phyloP scores from a whole-genome alignment of 2,329 filamentous ascomycete species.

The Sarocladium oryzae region DNA sequence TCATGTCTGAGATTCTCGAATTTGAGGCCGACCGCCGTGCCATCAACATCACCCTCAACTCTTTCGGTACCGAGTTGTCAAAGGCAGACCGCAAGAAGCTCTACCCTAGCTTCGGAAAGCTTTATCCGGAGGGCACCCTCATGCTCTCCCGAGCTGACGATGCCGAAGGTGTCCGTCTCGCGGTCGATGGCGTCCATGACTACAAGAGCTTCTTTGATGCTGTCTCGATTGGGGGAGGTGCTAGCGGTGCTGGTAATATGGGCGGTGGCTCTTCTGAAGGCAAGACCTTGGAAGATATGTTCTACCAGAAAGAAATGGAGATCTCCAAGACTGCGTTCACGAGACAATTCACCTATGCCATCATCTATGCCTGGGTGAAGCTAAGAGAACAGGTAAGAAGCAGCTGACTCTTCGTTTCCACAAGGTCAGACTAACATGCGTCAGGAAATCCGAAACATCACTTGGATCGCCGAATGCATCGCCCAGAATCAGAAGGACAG shows the following conservation, averaged over 20 bases:
- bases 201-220: slow-evolving; percentile 97
- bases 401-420: background rate
- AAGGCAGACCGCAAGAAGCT: slow-evolving; percentile 94
- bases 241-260: slow-evolving; percentile 76
- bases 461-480: slow-evolving; percentile 99
- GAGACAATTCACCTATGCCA: slow-evolving; percentile 87
- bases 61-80: slow-evolving; percentile 90
- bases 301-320: slow-evolving; percentile 99
- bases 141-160: slow-evolving; percentile 96
- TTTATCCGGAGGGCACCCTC: slow-evolving; percentile 89
- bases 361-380: slow-evolving; percentile 98
- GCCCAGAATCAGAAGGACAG: slow-evolving; percentile 99
- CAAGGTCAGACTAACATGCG: slow-evolving; percentile 22
- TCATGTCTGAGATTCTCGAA: slow-evolving; percentile 93
- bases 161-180: slow-evolving; percentile 84
- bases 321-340: slow-evolving; percentile 94
- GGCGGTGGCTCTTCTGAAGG: slow-evolving; percentile 71
- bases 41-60: slow-evolving; percentile 99
- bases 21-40: slow-evolving; percentile 95
- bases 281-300: slow-evolving; percentile 91
- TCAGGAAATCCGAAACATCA: slow-evolving; percentile 98
- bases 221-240: slow-evolving; percentile 67
- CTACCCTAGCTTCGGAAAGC: slow-evolving; percentile 83
- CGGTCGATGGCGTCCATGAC: slow-evolving; percentile 86
- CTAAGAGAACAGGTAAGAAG: slow-evolving; percentile 82